phyloP scores from a whole-genome alignment of 345 rosid genomes.

The Lumnitzera racemosa region DNA sequence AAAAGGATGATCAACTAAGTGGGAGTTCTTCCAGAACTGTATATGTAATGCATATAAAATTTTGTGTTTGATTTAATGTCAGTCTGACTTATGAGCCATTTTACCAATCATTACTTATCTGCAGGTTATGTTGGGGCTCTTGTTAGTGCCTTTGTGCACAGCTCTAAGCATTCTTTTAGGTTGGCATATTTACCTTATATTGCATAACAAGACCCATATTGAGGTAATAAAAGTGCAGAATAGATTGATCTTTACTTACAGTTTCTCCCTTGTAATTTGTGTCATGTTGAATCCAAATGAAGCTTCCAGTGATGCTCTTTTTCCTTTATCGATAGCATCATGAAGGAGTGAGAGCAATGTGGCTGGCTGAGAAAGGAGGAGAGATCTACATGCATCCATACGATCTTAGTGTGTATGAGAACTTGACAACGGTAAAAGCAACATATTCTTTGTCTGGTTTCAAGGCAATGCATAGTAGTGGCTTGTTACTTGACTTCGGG shows the following conservation, averaged over 20 bases:
- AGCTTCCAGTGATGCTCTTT: not conserved
- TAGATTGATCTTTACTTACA: not conserved
- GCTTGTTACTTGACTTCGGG: constrained; percentile 2
- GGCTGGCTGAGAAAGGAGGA: constrained; percentile 94
- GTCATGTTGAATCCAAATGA: not conserved
- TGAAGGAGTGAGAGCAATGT: constrained; percentile 92
- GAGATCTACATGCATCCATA: constrained; percentile 79
- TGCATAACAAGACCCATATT: constrained; percentile 84
- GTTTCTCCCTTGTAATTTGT: constrained; percentile 1
- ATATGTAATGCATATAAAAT: constrained; percentile 39
- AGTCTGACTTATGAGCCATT: not conserved
- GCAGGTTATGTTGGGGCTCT: constrained; percentile 68
- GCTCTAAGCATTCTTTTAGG: constrained; percentile 71
- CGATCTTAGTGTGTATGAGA: constrained; percentile 60
- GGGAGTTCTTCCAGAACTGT: constrained; percentile 50
- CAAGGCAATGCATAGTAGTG: not conserved
- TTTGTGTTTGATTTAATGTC: constrained; percentile 11
- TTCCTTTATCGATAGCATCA: constrained; percentile 49
- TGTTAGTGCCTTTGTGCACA: constrained; percentile 55
- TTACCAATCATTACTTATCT: constrained; percentile 12
- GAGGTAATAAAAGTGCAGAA: constrained; percentile 41
- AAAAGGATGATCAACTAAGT: constrained; percentile 50
- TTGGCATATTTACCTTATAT: constrained; percentile 80
- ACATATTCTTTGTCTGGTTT: not conserved
- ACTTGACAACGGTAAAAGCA: constrained; percentile 52